Evolutionary conservation across 345 rosid genomes (phyloP).

Genomic region (Cochlearia excelsa): DNA sequence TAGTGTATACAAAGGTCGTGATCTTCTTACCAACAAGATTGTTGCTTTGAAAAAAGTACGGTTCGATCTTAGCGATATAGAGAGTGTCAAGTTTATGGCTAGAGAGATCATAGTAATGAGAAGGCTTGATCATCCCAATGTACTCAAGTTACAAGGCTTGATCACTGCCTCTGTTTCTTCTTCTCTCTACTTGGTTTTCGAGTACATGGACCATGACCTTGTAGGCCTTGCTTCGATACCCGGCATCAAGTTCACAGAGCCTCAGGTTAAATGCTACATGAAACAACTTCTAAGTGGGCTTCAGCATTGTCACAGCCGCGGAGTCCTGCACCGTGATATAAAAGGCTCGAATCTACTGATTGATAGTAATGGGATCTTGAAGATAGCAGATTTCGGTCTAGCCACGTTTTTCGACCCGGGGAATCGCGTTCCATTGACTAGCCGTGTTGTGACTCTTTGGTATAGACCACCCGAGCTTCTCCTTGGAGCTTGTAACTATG

Average conservation of each 20-base stretch:
- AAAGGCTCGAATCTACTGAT: too few species aligned
- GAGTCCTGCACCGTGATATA: too few species aligned
- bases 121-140: conserved; percentile 73
- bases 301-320: conserved; percentile 72
- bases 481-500: conserved; percentile 59
- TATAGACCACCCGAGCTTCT: conserved; percentile 94
- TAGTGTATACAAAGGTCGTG: conserved; percentile 78
- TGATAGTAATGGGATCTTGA: conserved; percentile 52
- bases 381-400: conserved; percentile 92
- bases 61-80: conserved; percentile 67
- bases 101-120: conserved; percentile 74
- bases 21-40: conserved; percentile 51
- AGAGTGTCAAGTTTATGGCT: conserved; percentile 82
- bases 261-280: conserved; percentile 97
- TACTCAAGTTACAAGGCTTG: conserved; percentile 60
- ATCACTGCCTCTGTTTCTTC: too few species aligned
- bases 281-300: conserved; percentile 89
- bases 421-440: conserved; percentile 59
- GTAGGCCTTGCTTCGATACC: conserved; percentile 81
- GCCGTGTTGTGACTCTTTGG: conserved; percentile 96
- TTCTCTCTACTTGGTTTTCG: conserved; percentile 35
- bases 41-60: conserved; percentile 78
- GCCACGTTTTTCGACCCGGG: conserved; percentile 67
- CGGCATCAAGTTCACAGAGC: conserved; percentile 66
- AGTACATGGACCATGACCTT: conserved; percentile 96